phyloP scores from a whole-genome alignment of 345 rosid species.

The Moringa oleifera region DNA sequence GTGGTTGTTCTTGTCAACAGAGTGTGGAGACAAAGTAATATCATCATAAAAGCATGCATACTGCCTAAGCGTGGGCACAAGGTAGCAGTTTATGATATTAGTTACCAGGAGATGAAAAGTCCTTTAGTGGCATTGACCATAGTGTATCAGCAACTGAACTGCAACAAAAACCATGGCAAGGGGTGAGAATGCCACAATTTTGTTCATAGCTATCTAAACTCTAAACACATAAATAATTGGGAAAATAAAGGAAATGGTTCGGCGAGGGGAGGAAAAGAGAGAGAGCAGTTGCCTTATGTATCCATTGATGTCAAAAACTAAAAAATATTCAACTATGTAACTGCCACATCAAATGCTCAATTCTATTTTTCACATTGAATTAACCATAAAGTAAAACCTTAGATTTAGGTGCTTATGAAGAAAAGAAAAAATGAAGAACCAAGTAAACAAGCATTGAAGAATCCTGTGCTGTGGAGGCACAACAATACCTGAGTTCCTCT shows the following conservation, averaged over 20 bases:
- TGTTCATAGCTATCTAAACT: background rate
- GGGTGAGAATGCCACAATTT: constrained; percentile 3
- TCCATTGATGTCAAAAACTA: background rate
- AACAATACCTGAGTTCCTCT: background rate
- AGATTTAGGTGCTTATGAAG: background rate
- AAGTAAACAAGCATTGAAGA: background rate
- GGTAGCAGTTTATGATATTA: too few relatives aligned
- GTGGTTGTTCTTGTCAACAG: too few relatives aligned
- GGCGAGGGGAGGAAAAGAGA: background rate
- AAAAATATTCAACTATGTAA: too few relatives aligned
- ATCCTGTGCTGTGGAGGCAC: background rate
- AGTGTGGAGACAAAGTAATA: too few relatives aligned
- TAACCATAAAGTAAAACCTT: background rate
- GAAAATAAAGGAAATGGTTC: background rate
- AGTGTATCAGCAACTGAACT: constrained; percentile 15
- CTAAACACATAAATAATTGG: background rate
- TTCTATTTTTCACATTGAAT: background rate
- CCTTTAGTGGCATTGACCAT: constrained; percentile 93
- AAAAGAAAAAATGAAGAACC: background rate
- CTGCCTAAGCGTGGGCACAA: too few relatives aligned
- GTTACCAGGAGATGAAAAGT: constrained; percentile 69
- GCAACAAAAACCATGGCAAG: constrained; percentile 11
- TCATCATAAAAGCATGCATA: too few relatives aligned
- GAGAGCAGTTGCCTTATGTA: background rate
- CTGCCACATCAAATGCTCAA: too few relatives aligned